Percentiles rank a stretch among this genome's conserved stretches.
These are phyloP conservation scores for Kockiozyma suomiensis DNA, from an alignment of 805 yeast genomes.

Conservation along the genomic window DNA sequence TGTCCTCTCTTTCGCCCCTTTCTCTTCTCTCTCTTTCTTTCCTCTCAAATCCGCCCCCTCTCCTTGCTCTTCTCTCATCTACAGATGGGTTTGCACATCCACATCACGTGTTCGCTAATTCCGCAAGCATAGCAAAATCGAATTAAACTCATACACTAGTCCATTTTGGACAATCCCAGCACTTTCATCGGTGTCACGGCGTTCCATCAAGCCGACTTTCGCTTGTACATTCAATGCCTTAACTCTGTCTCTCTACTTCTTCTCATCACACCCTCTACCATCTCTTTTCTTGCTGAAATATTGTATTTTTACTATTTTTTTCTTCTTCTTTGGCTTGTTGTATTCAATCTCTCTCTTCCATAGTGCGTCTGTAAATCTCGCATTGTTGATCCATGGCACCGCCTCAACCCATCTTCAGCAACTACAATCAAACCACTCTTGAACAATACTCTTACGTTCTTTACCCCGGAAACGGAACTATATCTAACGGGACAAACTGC, in stretches of 20 bases:
- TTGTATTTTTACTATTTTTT: neutral
- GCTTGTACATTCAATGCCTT: too few species aligned
- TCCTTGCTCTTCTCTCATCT: neutral
- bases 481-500: slow-evolving; percentile 39
- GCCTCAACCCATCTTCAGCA: slow-evolving; percentile 31
- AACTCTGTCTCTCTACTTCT: too few species aligned
- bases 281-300: neutral
- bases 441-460: slow-evolving; percentile 32
- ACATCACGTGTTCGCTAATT: neutral
- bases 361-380: neutral
- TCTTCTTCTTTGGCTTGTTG: neutral
- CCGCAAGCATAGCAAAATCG: too few species aligned
- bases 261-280: too few species aligned
- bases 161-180: too few species aligned
- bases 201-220: too few species aligned
- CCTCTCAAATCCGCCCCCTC: neutral
- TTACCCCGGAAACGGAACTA: slow-evolving; percentile 38
- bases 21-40: neutral
- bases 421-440: slow-evolving; percentile 35
- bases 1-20: neutral
- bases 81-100: neutral
- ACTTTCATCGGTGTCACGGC: too few species aligned
- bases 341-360: too few species aligned
- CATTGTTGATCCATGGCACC: slow-evolving; percentile 13
- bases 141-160: too few species aligned